These are phyloP conservation scores for Euphorbia lathyris DNA, from an alignment of 345 rosid genomes.

Conservation along the genomic window DNA sequence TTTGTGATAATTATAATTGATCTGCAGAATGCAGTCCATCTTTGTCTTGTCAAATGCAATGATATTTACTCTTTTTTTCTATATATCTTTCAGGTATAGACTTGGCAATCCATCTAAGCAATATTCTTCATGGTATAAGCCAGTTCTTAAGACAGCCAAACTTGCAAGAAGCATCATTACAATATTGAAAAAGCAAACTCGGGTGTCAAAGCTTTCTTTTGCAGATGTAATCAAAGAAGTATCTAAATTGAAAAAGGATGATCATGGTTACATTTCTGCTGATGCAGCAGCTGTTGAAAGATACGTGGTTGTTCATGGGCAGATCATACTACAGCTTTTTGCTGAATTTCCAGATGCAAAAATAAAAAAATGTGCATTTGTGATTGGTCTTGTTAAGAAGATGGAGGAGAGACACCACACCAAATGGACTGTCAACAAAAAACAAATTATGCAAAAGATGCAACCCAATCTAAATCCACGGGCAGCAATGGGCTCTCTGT, in stretches of 20 bases:
- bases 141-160: constrained; percentile 66
- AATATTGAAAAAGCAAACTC: constrained; percentile 52
- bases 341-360: constrained; percentile 50
- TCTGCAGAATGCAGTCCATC: neutral
- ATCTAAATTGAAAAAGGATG: constrained; percentile 42
- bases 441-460: constrained; percentile 39
- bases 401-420: constrained; percentile 82
- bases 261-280: constrained; percentile 63
- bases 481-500: constrained; percentile 39
- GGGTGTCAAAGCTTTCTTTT: constrained; percentile 62
- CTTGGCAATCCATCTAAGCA: constrained; percentile 84
- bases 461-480: constrained; percentile 61
- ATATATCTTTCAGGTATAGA: constrained; percentile 54
- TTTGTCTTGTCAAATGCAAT: neutral
- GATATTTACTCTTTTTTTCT: neutral
- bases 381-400: constrained; percentile 43
- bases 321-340: constrained; percentile 65
- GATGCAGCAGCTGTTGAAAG: constrained; percentile 56
- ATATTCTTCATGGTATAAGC: constrained; percentile 70
- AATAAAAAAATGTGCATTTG: constrained; percentile 59
- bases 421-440: constrained; percentile 73
- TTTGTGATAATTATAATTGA: neutral
- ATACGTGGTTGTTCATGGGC: constrained; percentile 79
- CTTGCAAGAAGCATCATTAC: constrained; percentile 63
- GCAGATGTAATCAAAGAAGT: constrained; percentile 46